A percentile compares a stretch with the other conserved stretches of the same genome.
phyloP scores from a whole-genome alignment of 2,329 filamentous ascomycete genomes.

The Acarospora socialis region DNA sequence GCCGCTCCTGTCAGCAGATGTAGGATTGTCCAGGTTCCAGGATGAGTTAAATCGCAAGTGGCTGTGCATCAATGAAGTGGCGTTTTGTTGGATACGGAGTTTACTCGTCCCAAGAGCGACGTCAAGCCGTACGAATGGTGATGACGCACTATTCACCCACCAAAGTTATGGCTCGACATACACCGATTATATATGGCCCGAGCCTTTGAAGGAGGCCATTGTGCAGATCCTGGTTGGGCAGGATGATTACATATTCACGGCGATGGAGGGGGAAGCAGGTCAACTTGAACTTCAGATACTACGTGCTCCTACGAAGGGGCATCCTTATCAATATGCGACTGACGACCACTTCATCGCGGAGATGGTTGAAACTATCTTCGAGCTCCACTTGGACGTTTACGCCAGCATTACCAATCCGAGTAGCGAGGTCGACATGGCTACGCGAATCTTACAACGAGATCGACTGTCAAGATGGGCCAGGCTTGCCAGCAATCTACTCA shows the following conservation, averaged over 20 bases:
- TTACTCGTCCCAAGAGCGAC: conserved; percentile 24
- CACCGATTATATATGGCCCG: conserved; percentile 38
- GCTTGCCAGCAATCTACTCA: conserved; percentile 41
- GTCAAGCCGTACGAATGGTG: conserved; percentile 4
- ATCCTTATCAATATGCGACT: conserved; percentile 17
- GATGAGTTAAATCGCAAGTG: conserved; percentile 28
- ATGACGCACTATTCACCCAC: too few species aligned
- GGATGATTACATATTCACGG: conserved; percentile 38
- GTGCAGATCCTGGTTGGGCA: conserved; percentile 38
- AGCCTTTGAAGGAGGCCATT: conserved; percentile 39
- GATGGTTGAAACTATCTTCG: conserved; percentile 47
- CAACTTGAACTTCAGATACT: conserved; percentile 20
- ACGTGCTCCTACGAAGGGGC: conserved; percentile 8
- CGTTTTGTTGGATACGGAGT: conserved; percentile 38
- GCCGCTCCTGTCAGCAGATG: conserved; percentile 25
- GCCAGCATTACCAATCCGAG: conserved; percentile 46
- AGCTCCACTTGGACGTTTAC: conserved; percentile 53
- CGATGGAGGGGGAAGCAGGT: conserved; percentile 23
- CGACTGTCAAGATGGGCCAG: conserved; percentile 46
- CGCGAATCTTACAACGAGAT: conserved; percentile 41
- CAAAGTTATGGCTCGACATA: conserved; percentile 33
- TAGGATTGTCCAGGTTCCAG: conserved; percentile 27
- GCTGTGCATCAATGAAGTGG: conserved; percentile 37
- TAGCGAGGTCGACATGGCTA: conserved; percentile 39
- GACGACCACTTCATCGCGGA: conserved; percentile 30